Evolutionary conservation across 2,329 filamentous ascomycete species (phyloP).

Genomic region (Neospermospora avenae): DNA sequence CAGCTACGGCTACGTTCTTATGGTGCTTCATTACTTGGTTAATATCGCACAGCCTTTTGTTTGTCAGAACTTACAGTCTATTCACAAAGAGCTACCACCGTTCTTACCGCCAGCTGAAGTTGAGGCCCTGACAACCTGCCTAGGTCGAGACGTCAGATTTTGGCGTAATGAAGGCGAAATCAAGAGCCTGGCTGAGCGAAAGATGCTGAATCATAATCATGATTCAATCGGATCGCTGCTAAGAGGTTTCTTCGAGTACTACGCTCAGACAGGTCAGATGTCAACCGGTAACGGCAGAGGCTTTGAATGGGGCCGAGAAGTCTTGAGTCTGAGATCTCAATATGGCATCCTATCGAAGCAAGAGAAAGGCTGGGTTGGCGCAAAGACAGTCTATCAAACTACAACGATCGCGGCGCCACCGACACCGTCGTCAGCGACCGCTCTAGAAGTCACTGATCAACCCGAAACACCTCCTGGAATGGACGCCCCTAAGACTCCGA

Average conservation of each 20-base stretch:
- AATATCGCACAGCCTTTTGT: slow-evolving; percentile 80
- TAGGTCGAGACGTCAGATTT: slow-evolving; percentile 71
- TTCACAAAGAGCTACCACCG: slow-evolving; percentile 45
- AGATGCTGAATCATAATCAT: slow-evolving; percentile 63
- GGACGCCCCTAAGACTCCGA: slow-evolving; percentile 15
- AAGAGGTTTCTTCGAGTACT: slow-evolving; percentile 86
- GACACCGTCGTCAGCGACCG: slow-evolving; percentile 18
- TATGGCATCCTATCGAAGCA: slow-evolving; percentile 71
- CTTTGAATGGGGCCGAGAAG: slow-evolving; percentile 79
- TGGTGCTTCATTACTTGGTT: slow-evolving; percentile 87
- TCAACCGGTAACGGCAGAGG: slow-evolving; percentile 48
- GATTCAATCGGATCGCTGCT: slow-evolving; percentile 70
- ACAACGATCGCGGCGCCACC: slow-evolving; percentile 37
- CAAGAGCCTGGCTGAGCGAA: slow-evolving; percentile 51
- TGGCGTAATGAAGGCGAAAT: slow-evolving; percentile 75
- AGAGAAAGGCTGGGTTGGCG: slow-evolving; percentile 83
- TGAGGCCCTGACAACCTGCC: slow-evolving; percentile 43
- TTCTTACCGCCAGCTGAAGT: slow-evolving; percentile 42
- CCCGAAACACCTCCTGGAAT: not conserved
- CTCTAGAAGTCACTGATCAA: slow-evolving; percentile 6
- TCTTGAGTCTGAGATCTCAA: slow-evolving; percentile 70
- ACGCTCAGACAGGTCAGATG: slow-evolving; percentile 59
- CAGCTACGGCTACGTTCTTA: slow-evolving; percentile 87
- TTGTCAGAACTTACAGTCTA: slow-evolving; percentile 74
- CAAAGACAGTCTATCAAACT: slow-evolving; percentile 63